Evolutionary conservation across 805 yeast genomes (phyloP).

Genomic region (Nakazawaea populi): DNA sequence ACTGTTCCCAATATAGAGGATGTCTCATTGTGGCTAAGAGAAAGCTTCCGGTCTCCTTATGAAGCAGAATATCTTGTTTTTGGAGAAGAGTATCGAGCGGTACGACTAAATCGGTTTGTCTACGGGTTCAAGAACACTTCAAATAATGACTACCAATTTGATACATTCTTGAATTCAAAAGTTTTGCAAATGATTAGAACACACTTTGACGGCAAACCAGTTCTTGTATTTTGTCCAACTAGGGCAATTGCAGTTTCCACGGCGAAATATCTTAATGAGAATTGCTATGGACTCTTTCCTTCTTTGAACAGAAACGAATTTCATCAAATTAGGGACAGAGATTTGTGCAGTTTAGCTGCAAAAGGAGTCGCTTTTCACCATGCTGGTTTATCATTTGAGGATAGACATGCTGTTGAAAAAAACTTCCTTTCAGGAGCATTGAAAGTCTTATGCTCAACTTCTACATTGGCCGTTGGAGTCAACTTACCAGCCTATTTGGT

Average conservation of each 20-base stretch:
- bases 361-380: slow-evolving; percentile 50
- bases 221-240: slow-evolving; percentile 48
- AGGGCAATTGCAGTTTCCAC: slow-evolving; percentile 41
- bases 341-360: slow-evolving; percentile 17
- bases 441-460: slow-evolving; percentile 46
- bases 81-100: slow-evolving; percentile 44
- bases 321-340: slow-evolving; percentile 19
- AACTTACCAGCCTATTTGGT: slow-evolving; percentile 58
- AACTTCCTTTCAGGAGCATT: slow-evolving; percentile 36
- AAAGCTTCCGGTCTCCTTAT: slow-evolving; percentile 10
- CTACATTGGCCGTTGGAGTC: slow-evolving; percentile 57
- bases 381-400: slow-evolving; percentile 47
- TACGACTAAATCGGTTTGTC: slow-evolving; percentile 33
- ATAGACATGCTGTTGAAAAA: slow-evolving; percentile 39
- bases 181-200: slow-evolving; percentile 31
- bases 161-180: slow-evolving; percentile 34
- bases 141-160: slow-evolving; percentile 43
- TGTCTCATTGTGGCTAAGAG: slow-evolving; percentile 37
- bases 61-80: slow-evolving; percentile 33
- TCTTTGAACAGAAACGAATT: background rate
- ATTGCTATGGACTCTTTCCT: slow-evolving; percentile 7
- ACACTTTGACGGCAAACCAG: slow-evolving; percentile 37
- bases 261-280: slow-evolving; percentile 32
- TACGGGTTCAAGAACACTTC: slow-evolving; percentile 33
- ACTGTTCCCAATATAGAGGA: slow-evolving; percentile 48